Base-by-base conservation (phyloP, 2,329 filamentous ascomycete genomes). In the Penicillium glabrum region DNA sequence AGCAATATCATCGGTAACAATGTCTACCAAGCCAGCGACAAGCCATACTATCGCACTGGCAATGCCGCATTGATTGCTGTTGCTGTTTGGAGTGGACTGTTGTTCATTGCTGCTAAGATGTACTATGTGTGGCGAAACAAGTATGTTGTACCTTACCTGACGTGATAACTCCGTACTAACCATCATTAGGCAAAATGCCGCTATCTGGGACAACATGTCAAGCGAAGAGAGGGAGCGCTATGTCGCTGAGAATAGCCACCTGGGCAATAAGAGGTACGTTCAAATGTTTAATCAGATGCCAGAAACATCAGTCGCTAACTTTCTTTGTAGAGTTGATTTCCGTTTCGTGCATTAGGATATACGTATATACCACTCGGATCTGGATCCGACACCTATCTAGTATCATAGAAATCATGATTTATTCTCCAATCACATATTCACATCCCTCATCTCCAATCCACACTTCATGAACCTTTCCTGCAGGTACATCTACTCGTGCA, bases 381-480 rank as follows among this genome's bases (percentile, higher is more conserved):
- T 39, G n/a, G 35, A 39, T 33, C 31, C 31, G 31, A 33, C 29
- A 37, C 6, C 8, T 11, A 39, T 37, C 9, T 39, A n/a, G 16
- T 39, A 10, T 37, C n/a, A 39, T 19, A n/a, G 11, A 39, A 9
- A 10, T 4, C 16, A 19, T 10, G 9, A 6, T 13, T n/a, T 23
- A 83, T 65, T 86, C 82, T 24, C 83, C 83, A 68, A 86, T 85
- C 26, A 86, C 82, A 75, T 85, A 85, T 58, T 83, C 83, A 69
- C 84, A 86, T 1, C 84, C 84, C 41, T 81, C 74, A 8, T 71
- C 61, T 1, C 85, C 84, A 61, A 87, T 82, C 83, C 84, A 86
- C 1, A 87, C 84, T 69, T 87, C 83, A 65, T 87, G 84, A 23
- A 79, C 54, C 62, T 79, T 80, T 2, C 78, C 75, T 0, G 82